phyloP scores from a whole-genome alignment of 345 rosid species.

The Rhodomyrtus tomentosa region DNA sequence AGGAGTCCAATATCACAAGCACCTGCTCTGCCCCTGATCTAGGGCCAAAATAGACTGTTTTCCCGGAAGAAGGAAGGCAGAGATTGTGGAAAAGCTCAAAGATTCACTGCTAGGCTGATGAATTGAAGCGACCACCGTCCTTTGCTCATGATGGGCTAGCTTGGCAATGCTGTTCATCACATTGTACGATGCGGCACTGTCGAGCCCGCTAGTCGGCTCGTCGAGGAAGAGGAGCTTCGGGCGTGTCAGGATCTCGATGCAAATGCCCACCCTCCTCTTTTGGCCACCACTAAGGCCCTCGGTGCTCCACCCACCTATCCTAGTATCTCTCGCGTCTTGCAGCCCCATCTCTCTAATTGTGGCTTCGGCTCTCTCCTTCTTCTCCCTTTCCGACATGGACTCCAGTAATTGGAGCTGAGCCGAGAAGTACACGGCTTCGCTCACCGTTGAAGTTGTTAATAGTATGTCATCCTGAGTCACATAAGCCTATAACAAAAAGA shows the following conservation, averaged over 20 bases:
- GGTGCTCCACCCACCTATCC: conserved; percentile 38
- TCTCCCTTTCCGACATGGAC: conserved; percentile 25
- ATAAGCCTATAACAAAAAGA: conserved; percentile 1
- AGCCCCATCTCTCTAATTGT: conserved; percentile 47
- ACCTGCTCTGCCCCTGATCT: conserved; percentile 23
- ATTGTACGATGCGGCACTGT: conserved; percentile 42
- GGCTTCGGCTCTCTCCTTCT: conserved; percentile 33
- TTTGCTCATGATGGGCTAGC: conserved; percentile 18
- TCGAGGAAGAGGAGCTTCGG: conserved; percentile 42
- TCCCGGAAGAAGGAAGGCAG: conserved; percentile 33
- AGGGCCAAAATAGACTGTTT: conserved; percentile 29
- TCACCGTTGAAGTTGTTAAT: neutral
- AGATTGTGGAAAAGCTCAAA: conserved; percentile 29
- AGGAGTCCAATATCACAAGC: neutral
- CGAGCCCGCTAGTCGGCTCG: conserved; percentile 45
- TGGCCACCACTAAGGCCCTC: conserved; percentile 51
- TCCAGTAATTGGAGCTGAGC: conserved; percentile 44
- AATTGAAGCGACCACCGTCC: conserved; percentile 30
- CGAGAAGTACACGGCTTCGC: conserved; percentile 39
- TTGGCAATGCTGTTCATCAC: conserved; percentile 30
- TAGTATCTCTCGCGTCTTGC: conserved; percentile 22
- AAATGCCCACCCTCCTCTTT: conserved; percentile 45
- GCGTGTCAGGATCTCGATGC: conserved; percentile 37
- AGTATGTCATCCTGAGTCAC: neutral
- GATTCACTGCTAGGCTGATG: conserved; percentile 49